A percentile compares a stretch with the other conserved stretches of the same genome.
phyloP scores from a whole-genome alignment of 192 early-diverging fungal species.

The Cetraspora pellucida region DNA sequence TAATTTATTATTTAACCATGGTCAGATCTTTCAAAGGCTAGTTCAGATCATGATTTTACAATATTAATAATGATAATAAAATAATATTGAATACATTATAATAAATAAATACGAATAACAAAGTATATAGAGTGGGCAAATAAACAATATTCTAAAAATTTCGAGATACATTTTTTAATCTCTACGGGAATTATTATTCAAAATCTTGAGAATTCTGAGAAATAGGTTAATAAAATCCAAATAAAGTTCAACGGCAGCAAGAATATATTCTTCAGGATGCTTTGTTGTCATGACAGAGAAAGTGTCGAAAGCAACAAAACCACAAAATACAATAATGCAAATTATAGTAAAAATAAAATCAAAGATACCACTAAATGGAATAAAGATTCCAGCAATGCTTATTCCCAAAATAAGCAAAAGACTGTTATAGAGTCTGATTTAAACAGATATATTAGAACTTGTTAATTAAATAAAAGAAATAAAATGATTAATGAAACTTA shows the following conservation, averaged over 20 bases:
- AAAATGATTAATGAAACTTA: constrained; percentile 31
- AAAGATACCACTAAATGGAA: constrained; percentile 63
- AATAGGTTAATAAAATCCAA: constrained; percentile 80
- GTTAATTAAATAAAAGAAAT: too few relatives aligned
- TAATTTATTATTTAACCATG: too few relatives aligned
- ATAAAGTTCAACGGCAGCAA: constrained; percentile 66
- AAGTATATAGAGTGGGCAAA: too few relatives aligned
- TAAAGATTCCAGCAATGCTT: constrained; percentile 66
- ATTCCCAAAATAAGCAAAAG: constrained; percentile 65
- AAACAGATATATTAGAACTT: too few relatives aligned
- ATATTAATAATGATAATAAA: too few relatives aligned
- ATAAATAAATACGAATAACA: too few relatives aligned
- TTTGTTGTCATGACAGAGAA: constrained; percentile 65
- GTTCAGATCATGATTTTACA: too few relatives aligned
- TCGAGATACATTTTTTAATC: too few relatives aligned
- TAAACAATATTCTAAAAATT: too few relatives aligned
- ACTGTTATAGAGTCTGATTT: constrained; percentile 39
- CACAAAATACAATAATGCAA: constrained; percentile 73
- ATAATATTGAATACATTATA: too few relatives aligned
- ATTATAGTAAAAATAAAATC: constrained; percentile 61
- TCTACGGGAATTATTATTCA: constrained; percentile 38
- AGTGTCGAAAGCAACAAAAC: constrained; percentile 79
- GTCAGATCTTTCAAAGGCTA: too few relatives aligned
- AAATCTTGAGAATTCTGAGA: constrained; percentile 65
- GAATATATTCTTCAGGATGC: constrained; percentile 72